phyloP scores from a whole-genome alignment of 2,329 filamentous ascomycete genomes.

The Didymella glomerata region DNA sequence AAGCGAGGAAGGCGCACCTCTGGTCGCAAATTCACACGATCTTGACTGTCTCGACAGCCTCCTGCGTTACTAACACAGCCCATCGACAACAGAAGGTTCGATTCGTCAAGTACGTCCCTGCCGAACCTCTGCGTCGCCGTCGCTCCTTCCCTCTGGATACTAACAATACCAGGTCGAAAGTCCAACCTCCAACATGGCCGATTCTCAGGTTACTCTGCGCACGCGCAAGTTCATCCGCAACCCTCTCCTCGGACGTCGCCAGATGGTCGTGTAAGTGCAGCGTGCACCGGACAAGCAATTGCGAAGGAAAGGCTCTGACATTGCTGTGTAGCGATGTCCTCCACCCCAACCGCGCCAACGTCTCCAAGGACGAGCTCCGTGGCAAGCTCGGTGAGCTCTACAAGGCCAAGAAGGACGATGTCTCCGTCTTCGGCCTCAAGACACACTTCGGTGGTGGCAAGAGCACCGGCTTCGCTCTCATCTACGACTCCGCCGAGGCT shows the following conservation, averaged over 20 bases:
- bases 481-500: slow-evolving; percentile 98
- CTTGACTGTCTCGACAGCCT: slow-evolving; percentile 19
- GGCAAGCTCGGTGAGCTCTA: slow-evolving; percentile 93
- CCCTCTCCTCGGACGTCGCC: slow-evolving; percentile 97
- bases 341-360: slow-evolving; percentile 97
- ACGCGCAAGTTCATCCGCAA: slow-evolving; percentile 99
- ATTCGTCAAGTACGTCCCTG: slow-evolving; percentile 45
- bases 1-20: slow-evolving; percentile 23
- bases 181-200: slow-evolving; percentile 76
- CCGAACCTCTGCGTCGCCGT: slow-evolving; percentile 19
- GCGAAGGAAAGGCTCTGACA: slow-evolving; percentile 41
- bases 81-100: slow-evolving; percentile 46
- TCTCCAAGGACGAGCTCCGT: slow-evolving; percentile 98
- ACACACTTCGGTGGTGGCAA: slow-evolving; percentile 99
- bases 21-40: slow-evolving; percentile 9
- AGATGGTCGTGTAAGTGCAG: slow-evolving; percentile 92
- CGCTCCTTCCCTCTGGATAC: slow-evolving; percentile 18
- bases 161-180: slow-evolving; percentile 44
- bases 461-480: slow-evolving; percentile 97
- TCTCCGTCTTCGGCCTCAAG: slow-evolving; percentile 97
- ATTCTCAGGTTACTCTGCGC: slow-evolving; percentile 69
- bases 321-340: slow-evolving; percentile 84
- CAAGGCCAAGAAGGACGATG: slow-evolving; percentile 97
- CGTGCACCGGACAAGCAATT: slow-evolving; percentile 26
- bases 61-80: slow-evolving; percentile 36